Percentiles rank a stretch among this genome's conserved stretches.
Evolutionary conservation across 371 early-diverging fungal genomes (phyloP).

Genomic region (Fennellomyces sp.): DNA sequence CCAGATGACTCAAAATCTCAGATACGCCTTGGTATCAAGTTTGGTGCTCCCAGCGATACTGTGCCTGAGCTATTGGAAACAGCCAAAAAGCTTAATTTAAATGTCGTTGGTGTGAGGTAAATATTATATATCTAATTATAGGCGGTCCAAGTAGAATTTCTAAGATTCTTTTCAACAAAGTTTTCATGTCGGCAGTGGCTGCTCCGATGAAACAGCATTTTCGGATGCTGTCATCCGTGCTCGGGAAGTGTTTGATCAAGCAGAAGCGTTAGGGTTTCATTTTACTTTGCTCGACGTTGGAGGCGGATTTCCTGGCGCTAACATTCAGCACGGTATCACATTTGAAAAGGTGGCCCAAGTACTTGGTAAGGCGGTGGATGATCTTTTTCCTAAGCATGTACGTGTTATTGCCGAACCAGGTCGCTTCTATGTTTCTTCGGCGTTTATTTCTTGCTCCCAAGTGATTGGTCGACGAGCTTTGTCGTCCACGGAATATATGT

Average conservation of each 20-base stretch:
- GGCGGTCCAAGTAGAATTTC: not conserved
- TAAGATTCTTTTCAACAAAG: slow-evolving; percentile 23
- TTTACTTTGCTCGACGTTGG: slow-evolving; percentile 91
- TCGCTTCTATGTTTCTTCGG: slow-evolving; percentile 92
- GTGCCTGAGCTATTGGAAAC: slow-evolving; percentile 69
- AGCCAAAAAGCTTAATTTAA: slow-evolving; percentile 77
- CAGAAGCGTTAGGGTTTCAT: slow-evolving; percentile 72
- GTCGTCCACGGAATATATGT: slow-evolving; percentile 80
- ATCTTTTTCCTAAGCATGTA: slow-evolving; percentile 70
- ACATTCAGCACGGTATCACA: slow-evolving; percentile 70
- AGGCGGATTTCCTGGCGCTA: slow-evolving; percentile 96
- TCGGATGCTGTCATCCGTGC: slow-evolving; percentile 87
- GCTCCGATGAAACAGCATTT: slow-evolving; percentile 87
- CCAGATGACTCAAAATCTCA: slow-evolving; percentile 93
- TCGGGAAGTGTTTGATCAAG: slow-evolving; percentile 87
- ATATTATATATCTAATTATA: too few species aligned
- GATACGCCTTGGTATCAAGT: slow-evolving; percentile 94
- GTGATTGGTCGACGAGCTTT: slow-evolving; percentile 85
- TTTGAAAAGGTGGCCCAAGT: slow-evolving; percentile 85
- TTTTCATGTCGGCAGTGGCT: slow-evolving; percentile 96
- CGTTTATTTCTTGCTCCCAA: slow-evolving; percentile 90
- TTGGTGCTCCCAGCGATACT: slow-evolving; percentile 86
- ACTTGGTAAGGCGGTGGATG: slow-evolving; percentile 78
- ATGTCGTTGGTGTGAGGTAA: slow-evolving; percentile 87
- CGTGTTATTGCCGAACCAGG: slow-evolving; percentile 98